Percentiles rank a stretch among this genome's conserved stretches.
Evolutionary conservation across 2,329 filamentous ascomycete species (phyloP).

Genomic region (Nigrospora osmanthi): DNA sequence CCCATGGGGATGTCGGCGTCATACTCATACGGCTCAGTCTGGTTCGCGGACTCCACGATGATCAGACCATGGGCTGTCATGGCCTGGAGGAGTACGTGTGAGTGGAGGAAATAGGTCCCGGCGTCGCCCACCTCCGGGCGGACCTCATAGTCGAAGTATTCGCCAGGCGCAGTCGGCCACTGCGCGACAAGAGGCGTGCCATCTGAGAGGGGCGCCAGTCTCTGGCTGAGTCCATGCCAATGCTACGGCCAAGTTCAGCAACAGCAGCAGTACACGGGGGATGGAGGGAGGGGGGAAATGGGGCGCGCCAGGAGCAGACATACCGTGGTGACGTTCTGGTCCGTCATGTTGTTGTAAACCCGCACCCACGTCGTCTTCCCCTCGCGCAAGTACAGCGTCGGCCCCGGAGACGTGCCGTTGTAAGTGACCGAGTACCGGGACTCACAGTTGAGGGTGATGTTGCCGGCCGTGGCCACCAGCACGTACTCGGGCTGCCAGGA

Average conservation of each 20-base stretch:
- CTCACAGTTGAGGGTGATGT: conserved; percentile 36
- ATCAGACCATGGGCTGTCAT: conserved; percentile 48
- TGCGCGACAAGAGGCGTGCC: conserved; percentile 52
- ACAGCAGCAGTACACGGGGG: neutral
- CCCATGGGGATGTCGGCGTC: conserved; percentile 52
- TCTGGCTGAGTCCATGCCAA: conserved; percentile 58
- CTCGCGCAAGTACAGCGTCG: conserved; percentile 36
- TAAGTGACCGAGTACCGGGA: conserved; percentile 37
- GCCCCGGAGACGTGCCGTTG: conserved; percentile 46
- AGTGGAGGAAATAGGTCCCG: conserved; percentile 63
- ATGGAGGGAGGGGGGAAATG: too few relatives aligned
- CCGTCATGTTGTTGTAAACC: conserved; percentile 47
- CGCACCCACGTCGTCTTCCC: conserved; percentile 46
- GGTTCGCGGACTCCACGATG: conserved; percentile 43
- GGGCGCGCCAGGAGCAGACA: conserved; percentile 2
- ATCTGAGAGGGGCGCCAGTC: conserved; percentile 55
- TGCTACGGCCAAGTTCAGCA: conserved; percentile 33
- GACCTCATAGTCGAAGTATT: conserved; percentile 63
- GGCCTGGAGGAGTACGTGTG: conserved; percentile 56
- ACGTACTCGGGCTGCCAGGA: conserved; percentile 22
- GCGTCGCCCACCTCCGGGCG: conserved; percentile 41
- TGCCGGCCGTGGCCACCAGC: conserved; percentile 20
- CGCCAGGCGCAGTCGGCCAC: conserved; percentile 54
- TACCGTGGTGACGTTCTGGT: conserved; percentile 47
- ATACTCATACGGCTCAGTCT: conserved; percentile 45